Conservation (phyloP, 1,284 basidiomycete species). For the Rhodotorula sp. region DNA sequence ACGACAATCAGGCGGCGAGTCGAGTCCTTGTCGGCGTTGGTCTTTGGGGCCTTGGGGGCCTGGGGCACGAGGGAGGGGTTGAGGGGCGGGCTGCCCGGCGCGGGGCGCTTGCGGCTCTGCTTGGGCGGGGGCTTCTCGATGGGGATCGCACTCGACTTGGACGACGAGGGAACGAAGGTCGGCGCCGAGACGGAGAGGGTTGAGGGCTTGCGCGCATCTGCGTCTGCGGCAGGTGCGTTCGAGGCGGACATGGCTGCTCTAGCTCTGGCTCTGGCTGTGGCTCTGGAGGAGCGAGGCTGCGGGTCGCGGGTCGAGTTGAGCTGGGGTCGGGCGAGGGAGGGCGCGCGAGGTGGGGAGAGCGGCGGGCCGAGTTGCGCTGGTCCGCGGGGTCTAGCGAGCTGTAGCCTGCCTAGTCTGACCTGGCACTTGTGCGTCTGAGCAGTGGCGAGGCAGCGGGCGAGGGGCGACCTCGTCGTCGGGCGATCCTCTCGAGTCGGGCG, state of each 20-base stretch:
- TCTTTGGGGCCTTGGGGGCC: constrained; percentile 74
- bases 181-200: constrained; percentile 34
- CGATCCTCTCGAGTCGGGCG: too few relatives aligned
- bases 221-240: background rate
- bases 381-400: background rate
- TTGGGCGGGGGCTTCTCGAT: constrained; percentile 21
- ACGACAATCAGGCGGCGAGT: constrained; percentile 83
- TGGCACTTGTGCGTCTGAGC: background rate
- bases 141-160: constrained; percentile 14
- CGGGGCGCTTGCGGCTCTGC: constrained; percentile 38
- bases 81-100: constrained; percentile 34
- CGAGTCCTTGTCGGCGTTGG: constrained; percentile 59
- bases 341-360: background rate
- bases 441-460: too few relatives aligned
- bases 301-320: background rate
- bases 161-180: constrained; percentile 34
- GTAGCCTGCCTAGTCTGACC: too few relatives aligned
- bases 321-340: background rate
- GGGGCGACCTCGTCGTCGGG: too few relatives aligned
- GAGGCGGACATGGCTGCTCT: background rate
- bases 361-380: background rate
- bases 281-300: too few relatives aligned
- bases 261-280: background rate
- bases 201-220: background rate
- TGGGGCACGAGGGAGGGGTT: constrained; percentile 79